A percentile compares a stretch with the other conserved stretches of the same genome.
These are phyloP conservation scores for Aphanomyces astaci DNA, from an alignment of 352 stramenopile genomes.

Conservation along the genomic window DNA sequence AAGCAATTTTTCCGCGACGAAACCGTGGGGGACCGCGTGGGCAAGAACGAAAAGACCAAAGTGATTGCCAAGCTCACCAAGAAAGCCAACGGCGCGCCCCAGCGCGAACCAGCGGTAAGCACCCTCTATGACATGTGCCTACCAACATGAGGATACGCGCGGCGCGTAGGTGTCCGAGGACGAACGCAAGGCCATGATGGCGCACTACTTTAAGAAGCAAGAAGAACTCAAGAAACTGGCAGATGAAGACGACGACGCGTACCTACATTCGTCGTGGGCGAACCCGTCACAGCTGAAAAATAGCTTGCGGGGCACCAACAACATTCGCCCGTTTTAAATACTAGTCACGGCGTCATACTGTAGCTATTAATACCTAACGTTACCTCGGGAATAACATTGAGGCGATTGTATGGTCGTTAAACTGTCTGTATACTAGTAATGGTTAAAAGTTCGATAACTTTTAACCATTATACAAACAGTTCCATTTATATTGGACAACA, in stretches of 20 bases:
- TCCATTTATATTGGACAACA: too few relatives aligned
- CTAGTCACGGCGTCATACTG: too few relatives aligned
- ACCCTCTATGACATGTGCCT: too few relatives aligned
- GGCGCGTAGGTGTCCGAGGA: conserved; percentile 85
- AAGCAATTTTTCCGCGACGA: conserved; percentile 93
- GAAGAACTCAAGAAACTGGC: conserved; percentile 78
- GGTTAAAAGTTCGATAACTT: too few relatives aligned
- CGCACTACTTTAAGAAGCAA: conserved; percentile 91
- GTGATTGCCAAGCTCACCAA: conserved; percentile 87
- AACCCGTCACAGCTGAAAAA: conserved; percentile 92
- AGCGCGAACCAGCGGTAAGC: conserved; percentile 48
- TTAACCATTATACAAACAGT: too few relatives aligned
- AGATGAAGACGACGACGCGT: conserved; percentile 91
- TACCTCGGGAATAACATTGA: too few relatives aligned
- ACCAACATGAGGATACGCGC: too few relatives aligned
- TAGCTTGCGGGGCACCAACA: conserved; percentile 80
- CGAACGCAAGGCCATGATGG: conserved; percentile 96
- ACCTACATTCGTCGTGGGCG: conserved; percentile 90
- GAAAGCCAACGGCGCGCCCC: conserved; percentile 80
- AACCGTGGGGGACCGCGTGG: conserved; percentile 81
- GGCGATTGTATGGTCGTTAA: too few relatives aligned
- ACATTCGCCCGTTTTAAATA: conserved; percentile 77
- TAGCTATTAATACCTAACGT: too few relatives aligned
- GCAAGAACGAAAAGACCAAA: conserved; percentile 95
- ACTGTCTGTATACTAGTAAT: too few relatives aligned